Percentiles rank a stretch among this genome's conserved stretches.
phyloP scores from a whole-genome alignment of 2,329 filamentous ascomycete genomes.

The Aspergillus niger region DNA sequence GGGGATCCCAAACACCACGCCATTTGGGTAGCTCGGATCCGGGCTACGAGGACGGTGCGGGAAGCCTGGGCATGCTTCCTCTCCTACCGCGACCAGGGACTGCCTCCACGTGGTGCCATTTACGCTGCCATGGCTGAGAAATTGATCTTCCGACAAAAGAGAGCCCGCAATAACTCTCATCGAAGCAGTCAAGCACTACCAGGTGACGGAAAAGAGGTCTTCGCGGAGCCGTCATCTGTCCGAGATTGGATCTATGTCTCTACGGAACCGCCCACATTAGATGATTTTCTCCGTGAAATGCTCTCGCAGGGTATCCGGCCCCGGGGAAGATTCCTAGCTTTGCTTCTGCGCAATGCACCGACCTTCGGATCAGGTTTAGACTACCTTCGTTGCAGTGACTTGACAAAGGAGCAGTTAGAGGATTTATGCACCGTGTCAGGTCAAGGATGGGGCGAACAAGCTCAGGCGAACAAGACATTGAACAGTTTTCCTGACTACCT shows the following conservation, averaged over 20 bases:
- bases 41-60: conserved; percentile 60
- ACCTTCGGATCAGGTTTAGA: conserved; percentile 44
- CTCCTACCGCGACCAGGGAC: conserved; percentile 52
- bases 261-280: conserved; percentile 54
- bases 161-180: conserved; percentile 22
- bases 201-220: conserved; percentile 59
- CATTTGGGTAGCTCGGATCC: conserved; percentile 61
- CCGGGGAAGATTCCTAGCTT: conserved; percentile 47
- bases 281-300: conserved; percentile 57
- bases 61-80: conserved; percentile 68
- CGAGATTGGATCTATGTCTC: conserved; percentile 60
- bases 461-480: conserved; percentile 25
- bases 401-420: conserved; percentile 36
- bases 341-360: conserved; percentile 51
- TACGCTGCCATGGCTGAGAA: conserved; percentile 62
- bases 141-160: conserved; percentile 45
- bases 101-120: conserved; percentile 43
- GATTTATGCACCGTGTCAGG: conserved; percentile 31
- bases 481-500: conserved; percentile 36
- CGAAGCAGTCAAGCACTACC: conserved; percentile 43
- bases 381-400: conserved; percentile 43
- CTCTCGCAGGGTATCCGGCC: conserved; percentile 47
- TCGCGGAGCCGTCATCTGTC: conserved; percentile 57
- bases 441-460: conserved; percentile 17
- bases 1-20: conserved; percentile 29